Evolutionary conservation across 129 eudicot species (phyloP).

Genomic region (Gnaphalium uliginosum): DNA sequence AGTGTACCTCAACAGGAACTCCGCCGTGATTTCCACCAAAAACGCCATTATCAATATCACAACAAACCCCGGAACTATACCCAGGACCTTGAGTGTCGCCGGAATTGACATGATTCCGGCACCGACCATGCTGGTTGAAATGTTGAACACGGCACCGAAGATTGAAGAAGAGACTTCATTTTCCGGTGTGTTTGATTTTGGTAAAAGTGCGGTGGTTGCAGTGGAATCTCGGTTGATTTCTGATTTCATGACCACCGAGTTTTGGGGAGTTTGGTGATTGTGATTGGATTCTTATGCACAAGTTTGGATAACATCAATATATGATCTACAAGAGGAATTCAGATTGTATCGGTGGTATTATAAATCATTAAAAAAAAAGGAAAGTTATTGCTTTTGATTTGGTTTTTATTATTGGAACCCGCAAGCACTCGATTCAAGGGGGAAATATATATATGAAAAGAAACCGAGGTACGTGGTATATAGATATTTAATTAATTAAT

Average conservation of each 20-base stretch:
- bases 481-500: too few species aligned
- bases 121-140: conserved; percentile 91
- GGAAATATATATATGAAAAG: neutral
- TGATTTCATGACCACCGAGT: conserved; percentile 42
- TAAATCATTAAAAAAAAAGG: conserved; percentile 13
- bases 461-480: conserved; percentile 35
- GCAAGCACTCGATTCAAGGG: conserved; percentile 25
- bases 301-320: conserved; percentile 24
- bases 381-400: conserved; percentile 10
- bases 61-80: conserved; percentile 70
- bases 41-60: conserved; percentile 57
- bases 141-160: conserved; percentile 83
- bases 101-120: conserved; percentile 99
- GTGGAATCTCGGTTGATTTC: conserved; percentile 34
- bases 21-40: conserved; percentile 74
- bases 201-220: conserved; percentile 45
- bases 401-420: conserved; percentile 18
- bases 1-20: conserved; percentile 75
- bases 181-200: conserved; percentile 32
- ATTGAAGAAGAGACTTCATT: conserved; percentile 45
- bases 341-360: neutral
- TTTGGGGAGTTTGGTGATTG: conserved; percentile 15
- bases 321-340: neutral
- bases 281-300: neutral
- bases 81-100: conserved; percentile 86